Percentiles rank a stretch among this genome's conserved stretches.
Evolutionary conservation across 202 grass and related monocot species (phyloP).

Genomic region (Panicum virgatum): DNA sequence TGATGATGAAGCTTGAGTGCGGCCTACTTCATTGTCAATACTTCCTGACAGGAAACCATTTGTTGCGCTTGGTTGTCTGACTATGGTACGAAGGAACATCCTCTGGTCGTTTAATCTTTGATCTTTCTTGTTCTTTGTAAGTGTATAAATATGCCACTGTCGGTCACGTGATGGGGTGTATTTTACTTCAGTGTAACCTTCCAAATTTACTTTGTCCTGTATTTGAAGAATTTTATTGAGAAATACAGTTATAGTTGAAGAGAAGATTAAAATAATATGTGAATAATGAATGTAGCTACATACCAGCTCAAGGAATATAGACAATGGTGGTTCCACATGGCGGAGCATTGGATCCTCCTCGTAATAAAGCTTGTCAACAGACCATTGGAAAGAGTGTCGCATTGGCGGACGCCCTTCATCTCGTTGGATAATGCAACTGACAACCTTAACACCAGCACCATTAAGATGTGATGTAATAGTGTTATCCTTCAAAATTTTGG

Average conservation of each 20-base stretch:
- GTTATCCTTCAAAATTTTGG: slow-evolving; percentile 92
- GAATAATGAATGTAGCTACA: slow-evolving; percentile 35
- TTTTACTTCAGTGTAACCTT: slow-evolving; percentile 81
- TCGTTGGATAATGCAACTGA: slow-evolving; percentile 98
- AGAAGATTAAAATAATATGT: background rate
- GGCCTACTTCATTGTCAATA: slow-evolving; percentile 64
- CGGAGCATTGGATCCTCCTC: slow-evolving; percentile 94
- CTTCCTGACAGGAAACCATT: slow-evolving; percentile 57
- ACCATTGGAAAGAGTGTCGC: slow-evolving; percentile 98
- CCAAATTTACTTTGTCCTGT: slow-evolving; percentile 84
- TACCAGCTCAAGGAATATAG: slow-evolving; percentile 96
- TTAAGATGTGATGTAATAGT: slow-evolving; percentile 73
- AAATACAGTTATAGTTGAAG: slow-evolving; percentile 26
- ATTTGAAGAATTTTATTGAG: slow-evolving; percentile 38
- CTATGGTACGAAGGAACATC: slow-evolving; percentile 93
- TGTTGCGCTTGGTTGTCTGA: slow-evolving; percentile 72
- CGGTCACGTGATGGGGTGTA: slow-evolving; percentile 95
- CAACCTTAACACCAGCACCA: slow-evolving; percentile 66
- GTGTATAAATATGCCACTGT: slow-evolving; percentile 97
- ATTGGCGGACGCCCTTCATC: slow-evolving; percentile 95
- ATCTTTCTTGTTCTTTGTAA: slow-evolving; percentile 64
- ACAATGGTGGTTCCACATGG: slow-evolving; percentile 94
- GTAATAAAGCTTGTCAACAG: slow-evolving; percentile 78
- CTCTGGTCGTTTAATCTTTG: slow-evolving; percentile 63
- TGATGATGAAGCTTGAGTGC: slow-evolving; percentile 60